Percentiles rank a stretch among this genome's conserved stretches.
These are phyloP conservation scores for Erodium trifolium DNA, from an alignment of 441 rosid species.

Conservation along the genomic window DNA sequence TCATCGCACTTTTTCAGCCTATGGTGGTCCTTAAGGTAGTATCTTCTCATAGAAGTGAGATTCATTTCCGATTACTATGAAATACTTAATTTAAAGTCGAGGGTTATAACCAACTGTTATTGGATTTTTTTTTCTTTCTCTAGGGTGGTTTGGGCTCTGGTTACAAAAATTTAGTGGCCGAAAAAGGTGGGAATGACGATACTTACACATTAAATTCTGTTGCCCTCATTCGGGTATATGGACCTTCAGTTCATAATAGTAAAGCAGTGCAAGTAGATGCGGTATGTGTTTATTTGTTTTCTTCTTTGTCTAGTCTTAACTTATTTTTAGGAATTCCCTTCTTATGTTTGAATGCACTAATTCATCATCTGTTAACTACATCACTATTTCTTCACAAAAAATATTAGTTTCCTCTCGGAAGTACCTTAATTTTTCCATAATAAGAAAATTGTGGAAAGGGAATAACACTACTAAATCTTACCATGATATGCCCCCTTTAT, in stretches of 20 bases:
- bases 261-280: slow-evolving; percentile 79
- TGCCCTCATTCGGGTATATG: slow-evolving; percentile 75
- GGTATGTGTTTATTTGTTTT: slow-evolving; percentile 36
- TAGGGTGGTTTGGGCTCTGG: slow-evolving; percentile 96
- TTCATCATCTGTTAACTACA: background rate
- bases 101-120: too few relatives aligned
- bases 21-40: slow-evolving; percentile 83
- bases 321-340: too few relatives aligned
- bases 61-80: too few relatives aligned
- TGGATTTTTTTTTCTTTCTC: background rate
- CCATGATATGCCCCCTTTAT: too few relatives aligned
- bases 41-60: too few relatives aligned
- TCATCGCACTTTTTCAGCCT: slow-evolving; percentile 87
- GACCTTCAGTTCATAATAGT: slow-evolving; percentile 67
- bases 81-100: slow-evolving; percentile 9
- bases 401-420: too few relatives aligned
- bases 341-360: background rate
- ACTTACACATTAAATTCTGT: slow-evolving; percentile 61
- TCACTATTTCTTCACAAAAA: too few relatives aligned
- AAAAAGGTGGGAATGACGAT: slow-evolving; percentile 58
- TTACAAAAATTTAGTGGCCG: slow-evolving; percentile 54
- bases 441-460: too few relatives aligned
- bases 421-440: too few relatives aligned
- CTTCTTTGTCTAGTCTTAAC: background rate
- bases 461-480: too few relatives aligned